Evolutionary conservation across 1,284 basidiomycete genomes (phyloP), one percentile per base, ranked within the genome.

Genomic region (Bondarzewia mesenterica): DNA sequence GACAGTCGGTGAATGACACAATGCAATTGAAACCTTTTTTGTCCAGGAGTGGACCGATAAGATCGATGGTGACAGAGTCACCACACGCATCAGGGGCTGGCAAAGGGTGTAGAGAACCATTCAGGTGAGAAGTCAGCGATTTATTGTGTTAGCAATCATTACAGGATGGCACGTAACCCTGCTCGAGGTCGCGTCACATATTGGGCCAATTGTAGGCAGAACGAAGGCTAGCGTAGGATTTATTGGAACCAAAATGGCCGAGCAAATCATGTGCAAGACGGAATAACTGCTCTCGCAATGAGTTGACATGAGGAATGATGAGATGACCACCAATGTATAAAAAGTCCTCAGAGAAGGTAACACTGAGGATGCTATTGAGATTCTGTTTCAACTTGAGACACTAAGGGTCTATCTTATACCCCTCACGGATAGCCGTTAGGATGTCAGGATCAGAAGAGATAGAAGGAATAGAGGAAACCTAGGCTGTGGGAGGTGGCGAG

Each of bases 191-290:
- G 0, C 29, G 16, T 0, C 56, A n/a, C 68, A 73, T 73, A 16
- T 60, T 54, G 0, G 66, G 70, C 71, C 71, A 74, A 52, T 69
- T 72, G 44, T 63, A 73, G 0, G 59, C 58, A 4, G 53, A 44
- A 0, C 55, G 50, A 0, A 71, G 52, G 0, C 56, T 32, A 0
- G 48, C 55, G 44, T 70, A 69, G 15, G 57, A 58, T 45, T 72
- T 72, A 18, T 65, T 56, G 18, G 59, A 55, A 0, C 70, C 66
- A 46, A 69, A 68, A 48, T 73, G 70, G 0, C 70, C 65, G 0
- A 61, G 60, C 0, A 60, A 47, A 32, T 64, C 55, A 42, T 69
- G 63, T 0, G 60, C 59, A n/a, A 62, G 52, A 4, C 47, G 44
- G 39, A 62, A 59, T 2, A 66, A 27, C 7, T 32, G 32, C 37